Percentiles rank a stretch among this genome's conserved stretches.
These are phyloP conservation scores for Porcisia hertigi DNA, from an alignment of 208 protist genomes.

Conservation along the genomic window DNA sequence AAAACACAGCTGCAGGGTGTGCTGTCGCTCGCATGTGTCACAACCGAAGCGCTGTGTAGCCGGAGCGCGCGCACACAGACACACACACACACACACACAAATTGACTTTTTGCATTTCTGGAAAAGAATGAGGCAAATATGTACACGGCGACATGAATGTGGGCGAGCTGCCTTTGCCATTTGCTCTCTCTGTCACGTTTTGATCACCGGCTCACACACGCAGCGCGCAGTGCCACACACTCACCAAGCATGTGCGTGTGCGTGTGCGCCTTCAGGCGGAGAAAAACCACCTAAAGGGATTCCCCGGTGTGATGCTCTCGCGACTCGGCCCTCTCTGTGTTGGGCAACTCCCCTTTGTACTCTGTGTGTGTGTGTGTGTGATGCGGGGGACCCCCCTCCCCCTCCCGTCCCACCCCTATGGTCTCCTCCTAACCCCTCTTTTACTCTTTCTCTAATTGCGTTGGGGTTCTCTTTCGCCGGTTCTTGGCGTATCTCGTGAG, in stretches of 20 bases:
- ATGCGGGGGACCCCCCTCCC: neutral
- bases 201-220: neutral
- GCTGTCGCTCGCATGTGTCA: neutral
- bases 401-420: too few relatives aligned
- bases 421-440: too few relatives aligned
- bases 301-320: neutral
- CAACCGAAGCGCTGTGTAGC: neutral
- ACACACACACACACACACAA: too few relatives aligned
- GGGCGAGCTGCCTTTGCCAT: neutral
- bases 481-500: too few relatives aligned
- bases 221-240: neutral
- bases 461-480: too few relatives aligned
- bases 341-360: neutral
- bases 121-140: neutral
- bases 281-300: neutral
- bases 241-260: neutral
- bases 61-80: too few relatives aligned
- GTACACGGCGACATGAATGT: neutral
- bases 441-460: too few relatives aligned
- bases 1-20: neutral
- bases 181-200: neutral
- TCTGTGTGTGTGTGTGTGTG: neutral
- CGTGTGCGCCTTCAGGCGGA: too few relatives aligned
- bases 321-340: neutral
- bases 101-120: neutral